Evolutionary conservation across 345 rosid species (phyloP), one percentile per base, ranked within the genome.

Genomic region (Gynandropsis gynandra): DNA sequence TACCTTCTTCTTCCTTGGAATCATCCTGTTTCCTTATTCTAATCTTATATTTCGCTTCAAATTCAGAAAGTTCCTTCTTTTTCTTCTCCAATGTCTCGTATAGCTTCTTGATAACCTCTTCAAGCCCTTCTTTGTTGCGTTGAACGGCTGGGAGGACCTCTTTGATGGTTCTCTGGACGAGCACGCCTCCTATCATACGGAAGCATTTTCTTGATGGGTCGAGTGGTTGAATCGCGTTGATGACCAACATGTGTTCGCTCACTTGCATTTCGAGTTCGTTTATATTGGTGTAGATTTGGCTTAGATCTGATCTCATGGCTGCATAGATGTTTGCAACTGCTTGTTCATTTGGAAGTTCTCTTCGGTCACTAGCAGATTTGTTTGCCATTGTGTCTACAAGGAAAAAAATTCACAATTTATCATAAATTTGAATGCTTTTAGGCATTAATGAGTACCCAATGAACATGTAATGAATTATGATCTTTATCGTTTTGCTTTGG

Each of bases 231-330:
- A 92, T 81, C 12, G 96, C 93, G 63, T 75, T 87, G 27, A 82
- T 81, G 52, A 92, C 96, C 54, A 87, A 69, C 1, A 89, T 70
- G 59, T 92, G 95, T 72, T 92, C 96, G 27, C 93, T 85, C 24
- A 72, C 87, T 69, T 82, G 96, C 96, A 90, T 82, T 82, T 90
- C 98, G 62, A 87, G 80, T 29, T 90, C 96, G 0, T 95, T 90
- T 38, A 90, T 82, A 75, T 90, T 90, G 0, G 96, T 80, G 68
- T 84, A 87, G 58, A 90, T 80, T 58, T 90, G 98, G 62, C 81
- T 90, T 8, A 87, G 80, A 48, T 90, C 98, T 34, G 83, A 62
- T 72, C 85, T 79, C 81, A 87, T 55, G 18, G 76, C 63, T 41
- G 75, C 78, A 16, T 92, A 87, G 12, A 62, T 68, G 51, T 81